phyloP scores from a whole-genome alignment of 192 early-diverging fungal genomes.

The Spizellomyces sp. region DNA sequence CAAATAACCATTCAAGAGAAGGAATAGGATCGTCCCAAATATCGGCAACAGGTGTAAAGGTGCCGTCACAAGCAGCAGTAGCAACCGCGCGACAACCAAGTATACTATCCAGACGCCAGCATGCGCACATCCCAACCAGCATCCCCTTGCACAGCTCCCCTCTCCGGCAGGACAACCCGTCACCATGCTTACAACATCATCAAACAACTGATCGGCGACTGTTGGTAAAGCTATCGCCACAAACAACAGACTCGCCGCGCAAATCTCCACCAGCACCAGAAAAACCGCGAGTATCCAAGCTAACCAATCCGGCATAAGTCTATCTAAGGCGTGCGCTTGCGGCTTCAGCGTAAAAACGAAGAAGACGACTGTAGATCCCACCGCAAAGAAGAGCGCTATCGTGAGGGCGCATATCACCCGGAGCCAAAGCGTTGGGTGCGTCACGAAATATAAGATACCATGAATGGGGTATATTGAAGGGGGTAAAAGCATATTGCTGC shows the following conservation, averaged over 20 bases:
- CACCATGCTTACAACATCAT: conserved; percentile 30
- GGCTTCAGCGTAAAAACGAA: conserved; percentile 59
- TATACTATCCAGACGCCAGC: conserved; percentile 11
- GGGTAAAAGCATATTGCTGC: neutral
- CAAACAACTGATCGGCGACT: conserved; percentile 62
- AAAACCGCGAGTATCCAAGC: conserved; percentile 65
- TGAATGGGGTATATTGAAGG: conserved; percentile 29
- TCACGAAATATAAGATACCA: conserved; percentile 35
- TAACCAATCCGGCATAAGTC: conserved; percentile 55
- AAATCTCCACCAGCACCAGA: conserved; percentile 61
- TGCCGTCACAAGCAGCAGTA: conserved; percentile 54
- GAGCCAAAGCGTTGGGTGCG: conserved; percentile 45
- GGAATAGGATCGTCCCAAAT: conserved; percentile 51
- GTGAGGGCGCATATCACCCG: conserved; percentile 57
- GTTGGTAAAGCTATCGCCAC: conserved; percentile 60
- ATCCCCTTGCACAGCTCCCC: conserved; percentile 17
- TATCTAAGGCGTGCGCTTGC: conserved; percentile 62
- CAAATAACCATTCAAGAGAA: conserved; percentile 31
- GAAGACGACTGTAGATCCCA: conserved; percentile 48
- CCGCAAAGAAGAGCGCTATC: conserved; percentile 48
- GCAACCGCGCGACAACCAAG: conserved; percentile 40
- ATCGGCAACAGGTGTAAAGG: conserved; percentile 64
- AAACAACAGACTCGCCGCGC: conserved; percentile 53
- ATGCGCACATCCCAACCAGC: conserved; percentile 16
- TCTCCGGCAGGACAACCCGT: conserved; percentile 4